Base-by-base conservation (phyloP, 345 rosid species). In the Iberis pinnata region DNA sequence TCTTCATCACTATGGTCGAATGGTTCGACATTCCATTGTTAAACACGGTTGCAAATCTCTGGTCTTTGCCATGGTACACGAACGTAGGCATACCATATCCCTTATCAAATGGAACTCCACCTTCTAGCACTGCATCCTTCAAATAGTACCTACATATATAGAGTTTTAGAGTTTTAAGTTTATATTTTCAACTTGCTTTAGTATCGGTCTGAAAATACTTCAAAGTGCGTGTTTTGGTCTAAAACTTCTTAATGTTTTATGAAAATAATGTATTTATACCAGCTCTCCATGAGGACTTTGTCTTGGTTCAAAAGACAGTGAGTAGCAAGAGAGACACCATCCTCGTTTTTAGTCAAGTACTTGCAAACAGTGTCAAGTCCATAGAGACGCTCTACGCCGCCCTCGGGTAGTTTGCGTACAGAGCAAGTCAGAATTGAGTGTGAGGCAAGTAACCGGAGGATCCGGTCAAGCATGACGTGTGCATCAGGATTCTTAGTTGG, bases 41-140 rank as follows among this genome's bases (percentile, higher is more conserved):
- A 53, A 83, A 75, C 12, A 62, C 61, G 25, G 61, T 70, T 78
- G 63, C 38, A n/a, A 80, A 71, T 61, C 70, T 11, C 64, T 47
- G 38, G 38, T 35, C 38, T 35, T 12, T 35, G 6, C 38, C 38
- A 9, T 35, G 38, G 38, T 35, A 35, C 38, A 35, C 14, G 38
- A 35, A 35, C 1, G 38, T 35, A 14, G 38, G 38, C 75, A 53
- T 73, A 25, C 82, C 82, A 39, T 78, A 68, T 0, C 64, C 80
- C 50, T 63, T 80, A 40, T 76, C 56, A 46, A 83, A 83, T 46
- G 78, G 76, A 45, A 65, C 61, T 6, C 80, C 82, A 47, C 82
- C 77, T 25, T 67, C 72, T 13, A 76, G 48, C 33, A 80, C 48
- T 12, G 80, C 71, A 5, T 76, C 82, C 56, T 74, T 75, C 58